A percentile compares a stretch with the other conserved stretches of the same genome.
These are phyloP conservation scores for Gossypium armourianum DNA, from an alignment of 441 rosid genomes.

Conservation along the genomic window DNA sequence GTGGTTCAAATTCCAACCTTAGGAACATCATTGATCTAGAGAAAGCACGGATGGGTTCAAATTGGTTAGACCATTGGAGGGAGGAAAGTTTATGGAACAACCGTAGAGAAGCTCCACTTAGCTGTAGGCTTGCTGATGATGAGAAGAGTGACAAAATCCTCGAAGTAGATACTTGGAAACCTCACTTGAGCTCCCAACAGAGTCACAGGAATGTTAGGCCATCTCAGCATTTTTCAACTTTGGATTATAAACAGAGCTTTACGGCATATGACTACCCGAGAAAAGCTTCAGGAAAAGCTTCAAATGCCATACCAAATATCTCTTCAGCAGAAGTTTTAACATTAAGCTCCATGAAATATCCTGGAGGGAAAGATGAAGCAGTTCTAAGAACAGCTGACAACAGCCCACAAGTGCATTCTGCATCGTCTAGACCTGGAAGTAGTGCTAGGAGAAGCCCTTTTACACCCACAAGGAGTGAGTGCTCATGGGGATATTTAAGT, in stretches of 20 bases:
- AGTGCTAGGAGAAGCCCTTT: constrained; percentile 44
- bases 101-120: constrained; percentile 14
- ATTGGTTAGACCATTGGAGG: constrained; percentile 66
- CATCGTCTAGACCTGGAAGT: constrained; percentile 46
- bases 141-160: constrained; percentile 46
- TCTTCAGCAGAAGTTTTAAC: constrained; percentile 25
- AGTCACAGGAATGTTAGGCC: constrained; percentile 16
- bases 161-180: constrained; percentile 75
- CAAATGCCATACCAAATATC: constrained; percentile 28
- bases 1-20: constrained; percentile 38
- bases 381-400: constrained; percentile 30
- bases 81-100: constrained; percentile 39
- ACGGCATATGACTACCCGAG: constrained; percentile 24
- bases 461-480: constrained; percentile 53
- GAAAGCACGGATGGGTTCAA: constrained; percentile 33
- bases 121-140: constrained; percentile 29
- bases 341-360: constrained; percentile 19
- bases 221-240: constrained; percentile 9
- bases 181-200: constrained; percentile 33
- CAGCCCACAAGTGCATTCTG: constrained; percentile 38
- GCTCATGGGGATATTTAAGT: constrained; percentile 31
- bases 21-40: constrained; percentile 37
- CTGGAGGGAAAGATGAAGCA: constrained; percentile 17
- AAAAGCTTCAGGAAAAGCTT: constrained; percentile 33
- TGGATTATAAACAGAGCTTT: constrained; percentile 22